Base-by-base conservation (phyloP, 805 yeast species). In the Zygosaccharomyces bailii region DNA sequence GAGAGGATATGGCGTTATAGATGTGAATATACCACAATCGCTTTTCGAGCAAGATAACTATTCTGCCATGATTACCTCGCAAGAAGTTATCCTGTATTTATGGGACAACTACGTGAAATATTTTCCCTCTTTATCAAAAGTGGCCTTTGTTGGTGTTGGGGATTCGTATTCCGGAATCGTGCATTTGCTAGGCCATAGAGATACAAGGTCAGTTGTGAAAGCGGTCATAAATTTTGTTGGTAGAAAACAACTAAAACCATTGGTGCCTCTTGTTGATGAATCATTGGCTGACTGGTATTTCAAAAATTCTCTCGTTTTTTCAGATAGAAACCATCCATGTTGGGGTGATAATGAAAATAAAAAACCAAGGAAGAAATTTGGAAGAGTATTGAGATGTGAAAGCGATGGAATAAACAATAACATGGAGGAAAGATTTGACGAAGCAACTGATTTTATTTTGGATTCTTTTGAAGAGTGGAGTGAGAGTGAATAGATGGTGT, bases 21-120 rank as follows among this genome's bases (percentile, higher is more conserved):
- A 93, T 61, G 75, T 93, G 19, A 84, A 83, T 57, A 75, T 89
- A 24, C 96, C 97, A 1, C 75, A 82, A 34, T 52, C 64, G 1
- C 49, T 59, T 1, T 55, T 55, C 8, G 76, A 74, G 33, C 80
- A 76, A 41, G 71, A 71, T 31, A 68, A 71, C 38, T 82, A 82
- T 59, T 80, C 81, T 49, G 79, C 84, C 25, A 72, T 78, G 23
- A 78, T 78, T 8, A 75, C 83, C 14, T 75, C 93, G 1, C 96
- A 88, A 61, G 96, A 89, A 56, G 72, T 85, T 1, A 59, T 88
- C 34, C 63, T 86, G 8, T 85, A 85, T 60, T 57, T 93, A 13
- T 93, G 98, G 96, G 98, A 91, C 62, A 86, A 89, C 61, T 88
- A 86, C 58, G 68, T 93, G 42, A 80, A 84, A 48, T 86, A 83